Conservation (phyloP, 1,139 yeast genomes). For the Pichia sp. region DNA sequence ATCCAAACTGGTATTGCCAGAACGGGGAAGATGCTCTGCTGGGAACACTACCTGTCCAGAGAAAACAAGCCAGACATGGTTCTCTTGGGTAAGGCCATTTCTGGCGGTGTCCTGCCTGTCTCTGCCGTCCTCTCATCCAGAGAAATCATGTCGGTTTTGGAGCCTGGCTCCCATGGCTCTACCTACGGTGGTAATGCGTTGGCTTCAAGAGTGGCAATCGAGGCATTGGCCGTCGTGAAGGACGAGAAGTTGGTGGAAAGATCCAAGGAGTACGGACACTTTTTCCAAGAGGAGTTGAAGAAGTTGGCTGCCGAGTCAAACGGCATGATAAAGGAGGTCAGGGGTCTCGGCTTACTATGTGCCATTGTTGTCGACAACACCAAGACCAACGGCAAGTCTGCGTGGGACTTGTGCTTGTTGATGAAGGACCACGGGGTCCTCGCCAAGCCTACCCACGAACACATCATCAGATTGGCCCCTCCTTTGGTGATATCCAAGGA, state of each 20-base stretch:
- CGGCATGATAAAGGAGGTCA: background rate
- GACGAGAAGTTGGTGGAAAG: background rate
- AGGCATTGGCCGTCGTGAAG: slow-evolving; percentile 22
- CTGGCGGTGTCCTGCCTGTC: background rate
- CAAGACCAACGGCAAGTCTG: slow-evolving; percentile 14
- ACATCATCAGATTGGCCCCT: slow-evolving; percentile 24
- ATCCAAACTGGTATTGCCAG: background rate
- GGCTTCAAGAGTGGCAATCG: slow-evolving; percentile 30
- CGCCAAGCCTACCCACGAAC: slow-evolving; percentile 23
- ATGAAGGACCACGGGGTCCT: slow-evolving; percentile 26
- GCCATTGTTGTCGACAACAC: background rate
- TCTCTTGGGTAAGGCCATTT: background rate
- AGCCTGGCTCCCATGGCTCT: slow-evolving; percentile 34
- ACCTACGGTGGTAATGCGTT: slow-evolving; percentile 37
- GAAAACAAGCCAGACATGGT: background rate
- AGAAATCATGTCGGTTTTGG: slow-evolving; percentile 16
- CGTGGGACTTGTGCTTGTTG: slow-evolving; percentile 28
- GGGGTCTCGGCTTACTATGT: background rate
- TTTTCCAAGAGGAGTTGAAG: background rate
- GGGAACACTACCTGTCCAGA: background rate
- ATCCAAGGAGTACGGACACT: background rate
- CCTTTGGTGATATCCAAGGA: slow-evolving; percentile 52
- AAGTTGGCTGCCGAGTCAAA: background rate
- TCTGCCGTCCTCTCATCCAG: background rate
- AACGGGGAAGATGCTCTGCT: background rate